Percentiles rank a stretch among this genome's conserved stretches.
These are phyloP conservation scores for Infundibulicybe gibba DNA, from an alignment of 768 basidiomycete species.

Conservation along the genomic window DNA sequence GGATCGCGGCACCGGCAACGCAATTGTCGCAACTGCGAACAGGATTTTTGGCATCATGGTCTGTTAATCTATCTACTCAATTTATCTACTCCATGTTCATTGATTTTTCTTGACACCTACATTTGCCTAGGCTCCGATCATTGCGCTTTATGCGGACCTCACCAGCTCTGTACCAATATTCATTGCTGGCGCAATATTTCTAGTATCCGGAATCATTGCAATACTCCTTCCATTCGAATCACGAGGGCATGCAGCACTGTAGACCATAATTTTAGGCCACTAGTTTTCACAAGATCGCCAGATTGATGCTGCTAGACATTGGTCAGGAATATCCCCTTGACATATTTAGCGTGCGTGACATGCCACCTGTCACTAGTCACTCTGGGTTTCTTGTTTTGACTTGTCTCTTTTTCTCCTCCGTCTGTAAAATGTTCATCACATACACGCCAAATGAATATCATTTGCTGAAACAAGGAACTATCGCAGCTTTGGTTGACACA, in stretches of 20 bases:
- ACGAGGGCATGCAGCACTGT: constrained; percentile 69
- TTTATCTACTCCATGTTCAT: neutral
- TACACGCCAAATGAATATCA: too few relatives aligned
- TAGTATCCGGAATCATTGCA: constrained; percentile 56
- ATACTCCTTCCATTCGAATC: constrained; percentile 72
- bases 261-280: constrained; percentile 3
- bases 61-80: constrained; percentile 14
- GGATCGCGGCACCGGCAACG: constrained; percentile 72
- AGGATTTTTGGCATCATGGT: constrained; percentile 72
- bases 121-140: constrained; percentile 54
- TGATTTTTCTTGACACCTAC: neutral
- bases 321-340: too few relatives aligned
- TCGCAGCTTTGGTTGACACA: too few relatives aligned
- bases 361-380: too few relatives aligned
- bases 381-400: too few relatives aligned
- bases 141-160: constrained; percentile 67
- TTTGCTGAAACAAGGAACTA: too few relatives aligned
- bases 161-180: constrained; percentile 68
- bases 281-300: too few relatives aligned
- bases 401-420: too few relatives aligned
- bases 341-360: too few relatives aligned
- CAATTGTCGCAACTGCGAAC: constrained; percentile 53
- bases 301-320: too few relatives aligned
- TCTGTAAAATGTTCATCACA: too few relatives aligned
- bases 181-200: constrained; percentile 61